phyloP scores from a whole-genome alignment of 2,329 filamentous ascomycete species.

The Sarocladium strictum region DNA sequence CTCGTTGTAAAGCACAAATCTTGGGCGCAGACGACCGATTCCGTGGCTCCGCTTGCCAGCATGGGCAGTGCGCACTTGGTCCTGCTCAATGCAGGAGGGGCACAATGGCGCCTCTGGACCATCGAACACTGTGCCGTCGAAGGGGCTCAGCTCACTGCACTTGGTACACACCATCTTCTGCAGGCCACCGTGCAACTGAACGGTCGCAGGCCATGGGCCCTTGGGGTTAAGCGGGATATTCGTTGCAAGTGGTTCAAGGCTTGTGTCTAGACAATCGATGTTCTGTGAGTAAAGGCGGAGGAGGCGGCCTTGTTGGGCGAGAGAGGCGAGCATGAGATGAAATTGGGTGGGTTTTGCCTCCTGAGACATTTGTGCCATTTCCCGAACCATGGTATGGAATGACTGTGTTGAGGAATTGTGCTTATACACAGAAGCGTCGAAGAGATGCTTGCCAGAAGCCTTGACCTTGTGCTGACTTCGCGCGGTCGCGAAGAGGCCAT shows the following conservation, averaged over 20 bases:
- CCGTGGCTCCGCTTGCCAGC: conserved; percentile 90
- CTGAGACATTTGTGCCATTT: conserved; percentile 72
- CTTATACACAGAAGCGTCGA: conserved; percentile 96
- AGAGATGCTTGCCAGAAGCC: conserved; percentile 83
- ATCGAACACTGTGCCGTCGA: conserved; percentile 74
- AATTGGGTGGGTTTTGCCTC: conserved; percentile 79
- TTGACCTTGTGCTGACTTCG: conserved; percentile 86
- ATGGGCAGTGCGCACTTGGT: conserved; percentile 66
- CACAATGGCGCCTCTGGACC: conserved; percentile 81
- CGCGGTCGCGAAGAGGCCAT: conserved; percentile 80
- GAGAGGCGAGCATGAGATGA: conserved; percentile 85
- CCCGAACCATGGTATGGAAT: conserved; percentile 94
- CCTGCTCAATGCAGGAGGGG: conserved; percentile 64
- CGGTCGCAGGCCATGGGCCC: conserved; percentile 85
- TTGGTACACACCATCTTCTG: conserved; percentile 97
- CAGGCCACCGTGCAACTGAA: conserved; percentile 89
- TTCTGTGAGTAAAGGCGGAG: conserved; percentile 94
- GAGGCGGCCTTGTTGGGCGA: conserved; percentile 80
- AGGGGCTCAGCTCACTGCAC: conserved; percentile 69
- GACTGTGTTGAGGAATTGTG: conserved; percentile 81
- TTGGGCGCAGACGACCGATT: conserved; percentile 79
- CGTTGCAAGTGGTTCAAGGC: conserved; percentile 72
- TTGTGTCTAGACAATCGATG: conserved; percentile 89
- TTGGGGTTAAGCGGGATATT: conserved; percentile 74
- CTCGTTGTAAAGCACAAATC: conserved; percentile 97